Base-by-base conservation (phyloP, 768 basidiomycete genomes). In the Mycena polygramma region DNA sequence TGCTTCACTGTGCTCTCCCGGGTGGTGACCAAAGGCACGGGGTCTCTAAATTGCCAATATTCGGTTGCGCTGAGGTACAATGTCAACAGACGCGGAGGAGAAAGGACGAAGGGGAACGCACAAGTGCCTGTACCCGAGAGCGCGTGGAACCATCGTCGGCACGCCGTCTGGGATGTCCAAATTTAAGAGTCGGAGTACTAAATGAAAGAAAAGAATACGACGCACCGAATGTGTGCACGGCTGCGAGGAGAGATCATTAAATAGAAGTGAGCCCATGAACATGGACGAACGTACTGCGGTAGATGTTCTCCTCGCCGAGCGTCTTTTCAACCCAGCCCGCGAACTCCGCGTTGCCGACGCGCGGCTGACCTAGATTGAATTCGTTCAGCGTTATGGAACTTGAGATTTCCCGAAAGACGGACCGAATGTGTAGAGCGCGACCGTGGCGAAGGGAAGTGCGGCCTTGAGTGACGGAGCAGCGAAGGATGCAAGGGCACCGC, bases 401-500 rank as follows among this genome's bases (percentile, higher is more conserved):
- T 41, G n/a, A 48, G 36, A 58, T 17, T 22, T 20, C 13, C 8
- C 48, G 45, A 22, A 51, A 13, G 49, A 63, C 49, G 0, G 30
- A 63, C 65, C 70, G 51, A 68, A 68, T 17, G 62, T 64, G 36
- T 58, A 60, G 13, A 57, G 45, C 24, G 48, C 69, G 22, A 68
- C 0, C 48, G 11, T 20, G 2, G 39, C 39, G 37, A 51, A 14
- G n/a, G 71, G 71, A 46, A 75, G 72, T 14, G 66, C 70, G 15
- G 48, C 41, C 53, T 71, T 72, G 19, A 78, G 51, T 4, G 71
- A 57, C 36, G 74, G 63, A 22, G 66, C 75, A 8, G 75, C 77
- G 43, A 78, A 46, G 30, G 74, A 74, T 1, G 77, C 73, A 24
- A 78, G 46, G 20, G 77, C 69, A 22, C 77, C 77, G 37, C 76